Percentiles rank a stretch among this genome's conserved stretches.
Evolutionary conservation across 306 rosid species (phyloP).

Genomic region (Sechiopsis laciniata): DNA sequence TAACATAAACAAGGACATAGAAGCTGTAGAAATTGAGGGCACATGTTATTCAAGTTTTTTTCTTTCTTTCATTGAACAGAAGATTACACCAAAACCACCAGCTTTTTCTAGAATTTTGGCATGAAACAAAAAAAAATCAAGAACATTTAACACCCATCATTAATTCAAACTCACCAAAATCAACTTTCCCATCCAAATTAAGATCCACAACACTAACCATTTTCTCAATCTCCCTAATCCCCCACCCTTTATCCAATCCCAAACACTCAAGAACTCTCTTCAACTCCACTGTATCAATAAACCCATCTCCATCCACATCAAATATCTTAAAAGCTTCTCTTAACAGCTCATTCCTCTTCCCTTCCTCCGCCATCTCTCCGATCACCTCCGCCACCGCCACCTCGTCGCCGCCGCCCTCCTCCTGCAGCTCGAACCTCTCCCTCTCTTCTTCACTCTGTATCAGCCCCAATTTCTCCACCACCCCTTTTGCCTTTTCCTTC

Average conservation of each 20-base stretch:
- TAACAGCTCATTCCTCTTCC: slow-evolving; percentile 45
- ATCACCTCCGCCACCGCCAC: slow-evolving; percentile 60
- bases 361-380: slow-evolving; percentile 43
- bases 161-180: slow-evolving; percentile 68
- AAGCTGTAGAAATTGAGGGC: background rate
- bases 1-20: background rate
- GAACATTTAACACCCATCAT: slow-evolving; percentile 50
- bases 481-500: slow-evolving; percentile 59
- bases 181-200: slow-evolving; percentile 85
- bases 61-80: background rate
- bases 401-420: slow-evolving; percentile 25
- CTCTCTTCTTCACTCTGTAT: slow-evolving; percentile 34
- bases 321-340: slow-evolving; percentile 74
- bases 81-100: background rate
- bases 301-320: slow-evolving; percentile 86
- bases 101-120: background rate
- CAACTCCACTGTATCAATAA: slow-evolving; percentile 76
- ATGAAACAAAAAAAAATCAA: background rate
- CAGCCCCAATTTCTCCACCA: slow-evolving; percentile 77
- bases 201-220: slow-evolving; percentile 78
- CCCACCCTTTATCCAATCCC: slow-evolving; percentile 85
- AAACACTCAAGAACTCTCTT: slow-evolving; percentile 85
- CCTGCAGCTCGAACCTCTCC: slow-evolving; percentile 40
- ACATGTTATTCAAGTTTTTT: background rate
- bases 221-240: slow-evolving; percentile 56